These are phyloP conservation scores for Yarrowia hollandica DNA, from an alignment of 805 yeast genomes.

Conservation along the genomic window DNA sequence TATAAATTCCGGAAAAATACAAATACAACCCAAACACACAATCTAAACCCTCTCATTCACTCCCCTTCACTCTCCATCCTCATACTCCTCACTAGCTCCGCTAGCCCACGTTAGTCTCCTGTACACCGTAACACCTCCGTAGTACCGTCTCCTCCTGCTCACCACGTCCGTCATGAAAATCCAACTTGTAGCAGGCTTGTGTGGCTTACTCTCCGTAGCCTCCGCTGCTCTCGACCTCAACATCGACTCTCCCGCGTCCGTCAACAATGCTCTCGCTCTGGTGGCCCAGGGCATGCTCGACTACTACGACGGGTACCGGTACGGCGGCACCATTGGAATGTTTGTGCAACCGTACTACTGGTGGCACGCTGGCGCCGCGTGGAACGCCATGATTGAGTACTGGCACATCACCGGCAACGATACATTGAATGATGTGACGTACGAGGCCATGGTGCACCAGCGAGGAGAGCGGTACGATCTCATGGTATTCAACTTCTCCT, in stretches of 20 bases:
- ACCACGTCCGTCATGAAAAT: neutral
- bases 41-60: too few relatives aligned
- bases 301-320: constrained; percentile 61
- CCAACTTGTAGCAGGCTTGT: neutral
- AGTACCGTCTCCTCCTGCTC: neutral
- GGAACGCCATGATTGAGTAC: constrained; percentile 84
- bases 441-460: constrained; percentile 68
- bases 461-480: constrained; percentile 72
- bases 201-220: neutral
- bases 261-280: constrained; percentile 51
- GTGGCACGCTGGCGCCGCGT: constrained; percentile 99
- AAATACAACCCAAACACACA: too few relatives aligned
- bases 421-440: constrained; percentile 59
- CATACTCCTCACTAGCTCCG: too few relatives aligned
- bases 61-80: too few relatives aligned
- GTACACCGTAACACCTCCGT: too few relatives aligned
- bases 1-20: too few relatives aligned
- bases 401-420: constrained; percentile 68
- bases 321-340: constrained; percentile 84
- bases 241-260: constrained; percentile 45
- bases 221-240: neutral
- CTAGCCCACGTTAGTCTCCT: too few relatives aligned
- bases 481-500: constrained; percentile 82
- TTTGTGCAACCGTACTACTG: constrained; percentile 90
- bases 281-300: constrained; percentile 65